Evolutionary conservation across 2,329 filamentous ascomycete species (phyloP).

Genomic region (Rugonectria rugulosa): DNA sequence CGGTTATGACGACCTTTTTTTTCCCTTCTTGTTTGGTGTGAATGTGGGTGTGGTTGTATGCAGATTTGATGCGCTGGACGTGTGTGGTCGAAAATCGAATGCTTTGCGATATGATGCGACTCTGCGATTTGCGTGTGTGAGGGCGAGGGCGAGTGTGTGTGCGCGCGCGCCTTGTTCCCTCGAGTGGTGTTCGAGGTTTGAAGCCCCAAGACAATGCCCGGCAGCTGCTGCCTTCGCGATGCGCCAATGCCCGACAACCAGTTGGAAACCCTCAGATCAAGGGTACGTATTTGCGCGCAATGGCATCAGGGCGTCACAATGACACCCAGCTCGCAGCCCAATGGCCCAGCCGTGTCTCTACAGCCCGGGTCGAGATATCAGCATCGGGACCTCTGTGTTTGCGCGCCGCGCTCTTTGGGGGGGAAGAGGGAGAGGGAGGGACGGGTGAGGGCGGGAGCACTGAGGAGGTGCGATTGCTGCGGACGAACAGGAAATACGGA

Average conservation of each 20-base stretch:
- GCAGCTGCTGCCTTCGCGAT: background rate
- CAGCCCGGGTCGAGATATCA: constrained; percentile 26
- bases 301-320: constrained; percentile 29
- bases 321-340: constrained; percentile 34
- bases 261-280: constrained; percentile 22
- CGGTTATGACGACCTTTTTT: background rate
- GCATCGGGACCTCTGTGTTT: constrained; percentile 16
- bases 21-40: background rate
- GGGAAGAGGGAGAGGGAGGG: background rate
- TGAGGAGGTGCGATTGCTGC: no score
- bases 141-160: background rate
- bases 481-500: no score
- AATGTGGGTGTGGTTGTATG: constrained; percentile 7
- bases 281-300: constrained; percentile 22
- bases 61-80: constrained; percentile 7
- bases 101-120: background rate
- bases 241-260: constrained; percentile 17
- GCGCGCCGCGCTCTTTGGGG: constrained; percentile 7
- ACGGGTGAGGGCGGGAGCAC: constrained; percentile 3
- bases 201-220: constrained; percentile 5
- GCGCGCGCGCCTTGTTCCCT: background rate
- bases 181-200: background rate
- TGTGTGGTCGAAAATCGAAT: background rate
- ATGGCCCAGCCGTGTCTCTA: constrained; percentile 28
- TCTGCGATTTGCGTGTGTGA: no score